Evolutionary conservation across 1,284 basidiomycete species (phyloP), one percentile per base, ranked within the genome.

Genomic region (Moniliophthora roreri): DNA sequence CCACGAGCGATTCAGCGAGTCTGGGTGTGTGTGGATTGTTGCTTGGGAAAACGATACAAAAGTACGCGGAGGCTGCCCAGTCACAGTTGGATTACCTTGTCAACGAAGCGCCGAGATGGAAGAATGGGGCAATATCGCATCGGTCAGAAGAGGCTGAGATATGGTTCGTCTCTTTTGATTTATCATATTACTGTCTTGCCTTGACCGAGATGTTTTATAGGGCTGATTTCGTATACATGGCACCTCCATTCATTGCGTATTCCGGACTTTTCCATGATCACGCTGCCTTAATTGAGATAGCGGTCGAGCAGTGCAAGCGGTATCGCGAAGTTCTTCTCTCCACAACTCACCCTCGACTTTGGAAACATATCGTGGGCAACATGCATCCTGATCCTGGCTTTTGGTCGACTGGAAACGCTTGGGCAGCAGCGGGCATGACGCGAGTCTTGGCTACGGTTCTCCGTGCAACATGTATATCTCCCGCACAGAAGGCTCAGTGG

Each of bases 221-320:
- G 83, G 73, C 80, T 20, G 83, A 85, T 63, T 75, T 68, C 57
- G 69, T 83, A 0, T 84, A 78, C 63, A 85, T 86, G 83, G 81
- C 77, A 4, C 80, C 81, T 4, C 83, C 84, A 0, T 84, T 82
- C 65, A 65, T 84, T 2, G 82, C 82, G 0, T 82, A 79, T 57
- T 74, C 6, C 11, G 28, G 28, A 6, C 28, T 32, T 6, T 6
- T 6, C 28, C 6, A 32, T 6, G 6, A 6, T 11, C 7, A 32
- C 28, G 28, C 28, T 6, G 6, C 28, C 7, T 11, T 32, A 6
- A 32, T 32, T 11, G 11, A 32, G 28, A 11, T 6, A 32, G 28
- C 28, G 28, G 28, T 32, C 28, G 28, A 32, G 11, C 28, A 32
- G 11, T 32, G 28, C 28, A 32, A 32, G 28, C 28, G 6, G 7